These are phyloP conservation scores for Ophiostoma perfectum DNA, from an alignment of 2,329 filamentous ascomycete genomes.

Conservation along the genomic window DNA sequence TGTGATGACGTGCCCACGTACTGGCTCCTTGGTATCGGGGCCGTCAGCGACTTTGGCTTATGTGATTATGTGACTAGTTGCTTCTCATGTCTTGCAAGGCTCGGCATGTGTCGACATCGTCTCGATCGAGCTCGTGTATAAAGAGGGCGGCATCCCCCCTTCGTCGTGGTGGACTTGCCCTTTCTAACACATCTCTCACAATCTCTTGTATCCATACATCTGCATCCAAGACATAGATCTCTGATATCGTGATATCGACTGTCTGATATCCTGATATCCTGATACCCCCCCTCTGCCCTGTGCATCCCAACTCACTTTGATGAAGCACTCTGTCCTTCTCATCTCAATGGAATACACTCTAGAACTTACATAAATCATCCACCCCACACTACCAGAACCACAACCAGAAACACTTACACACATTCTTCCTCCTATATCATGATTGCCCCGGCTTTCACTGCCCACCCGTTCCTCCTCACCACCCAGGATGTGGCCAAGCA, in stretches of 20 bases:
- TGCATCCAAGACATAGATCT: neutral
- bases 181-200: neutral
- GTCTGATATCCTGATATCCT: neutral
- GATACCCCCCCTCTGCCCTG: neutral
- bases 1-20: conserved; percentile 9
- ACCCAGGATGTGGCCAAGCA: conserved; percentile 57
- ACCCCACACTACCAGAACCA: neutral
- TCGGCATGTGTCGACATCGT: conserved; percentile 4
- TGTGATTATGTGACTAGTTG: neutral
- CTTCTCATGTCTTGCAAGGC: neutral
- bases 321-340: conserved; percentile 14
- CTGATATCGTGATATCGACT: neutral
- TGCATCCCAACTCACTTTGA: conserved; percentile 1
- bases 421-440: conserved; percentile 1
- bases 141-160: conserved; percentile 1
- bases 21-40: conserved; percentile 4
- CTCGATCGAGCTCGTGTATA: conserved; percentile 3
- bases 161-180: neutral
- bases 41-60: neutral
- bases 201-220: neutral
- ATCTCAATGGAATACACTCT: conserved; percentile 16
- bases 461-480: conserved; percentile 57
- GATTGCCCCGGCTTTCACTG: conserved; percentile 35
- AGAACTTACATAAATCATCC: conserved; percentile 11
- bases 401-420: neutral